Base-by-base conservation (phyloP, 306 rosid species). In the Sindora glabra region DNA sequence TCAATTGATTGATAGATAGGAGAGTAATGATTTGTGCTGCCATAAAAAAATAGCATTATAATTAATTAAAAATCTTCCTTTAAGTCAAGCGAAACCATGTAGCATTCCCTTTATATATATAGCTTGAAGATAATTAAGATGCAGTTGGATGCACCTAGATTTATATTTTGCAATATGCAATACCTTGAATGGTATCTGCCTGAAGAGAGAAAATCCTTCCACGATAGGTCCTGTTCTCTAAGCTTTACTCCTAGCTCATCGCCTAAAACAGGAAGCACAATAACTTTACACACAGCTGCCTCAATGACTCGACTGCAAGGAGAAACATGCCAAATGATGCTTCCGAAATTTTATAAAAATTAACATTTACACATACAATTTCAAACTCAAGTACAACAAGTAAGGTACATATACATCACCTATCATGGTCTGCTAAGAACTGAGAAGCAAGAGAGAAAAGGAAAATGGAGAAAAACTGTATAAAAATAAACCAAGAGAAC, bases 181-280 rank as follows among this genome's bases (percentile, higher is more conserved):
- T 76, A 92, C 99, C 95, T 73, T 11, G 71, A 37, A 32, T 48
- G 51, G 32, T 72, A 61, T 62, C 50, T 57, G 15, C 60, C 70
- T 39, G 61, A 23, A 33, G 92, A 83, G 63, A 92, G 81, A 82
- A 92, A 92, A 52, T 57, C 71, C 54, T 72, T 73, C 96, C 95
- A 88, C 32, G 83, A 82, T 47, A 80, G 23, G 48, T 92, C 96
- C 1, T 71, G 77, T 21, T 75, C 72, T 75, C 99, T 68, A 74
- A 83, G 56, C 61, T 74, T 64, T 58, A 84, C 60, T 16, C 80
- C 89, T 42, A 74, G 25, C 19, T 65, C 72, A 53, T 74, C 77
- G 21, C 95, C 96, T 8, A 45, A 33, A 39, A 59, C 96, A 13
- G 99, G 95, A 38, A 92, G 80, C 52, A 88, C 96, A 16, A 88